Percentiles rank a stretch among this genome's conserved stretches.
These are phyloP conservation scores for Mrakia hoshinonis DNA, from an alignment of 768 basidiomycete genomes.

Conservation along the genomic window DNA sequence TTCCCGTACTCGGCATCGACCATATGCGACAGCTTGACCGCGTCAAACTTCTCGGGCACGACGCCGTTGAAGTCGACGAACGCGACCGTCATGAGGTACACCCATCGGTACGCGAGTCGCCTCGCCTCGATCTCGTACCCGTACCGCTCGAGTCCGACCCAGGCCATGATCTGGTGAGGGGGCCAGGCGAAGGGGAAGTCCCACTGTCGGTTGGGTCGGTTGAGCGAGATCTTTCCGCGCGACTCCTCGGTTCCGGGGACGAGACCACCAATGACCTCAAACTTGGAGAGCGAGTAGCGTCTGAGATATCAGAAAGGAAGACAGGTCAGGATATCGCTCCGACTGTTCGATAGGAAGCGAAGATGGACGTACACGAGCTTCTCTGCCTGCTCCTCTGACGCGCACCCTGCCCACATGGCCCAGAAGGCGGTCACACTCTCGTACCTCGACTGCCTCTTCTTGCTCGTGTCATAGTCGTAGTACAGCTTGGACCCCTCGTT, in stretches of 20 bases:
- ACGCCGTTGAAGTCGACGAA: slow-evolving; percentile 67
- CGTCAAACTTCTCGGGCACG: slow-evolving; percentile 98
- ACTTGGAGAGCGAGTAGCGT: slow-evolving; percentile 79
- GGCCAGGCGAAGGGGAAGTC: slow-evolving; percentile 49
- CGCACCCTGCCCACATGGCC: slow-evolving; percentile 95
- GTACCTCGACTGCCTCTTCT: slow-evolving; percentile 83
- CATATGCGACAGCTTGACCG: slow-evolving; percentile 86
- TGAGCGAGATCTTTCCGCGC: slow-evolving; percentile 86
- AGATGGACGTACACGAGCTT: slow-evolving; percentile 67
- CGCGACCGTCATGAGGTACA: slow-evolving; percentile 65
- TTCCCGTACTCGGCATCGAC: slow-evolving; percentile 91
- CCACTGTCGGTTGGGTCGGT: slow-evolving; percentile 97
- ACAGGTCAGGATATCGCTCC: not conserved
- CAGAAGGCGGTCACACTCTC: slow-evolving; percentile 96
- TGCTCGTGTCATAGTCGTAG: slow-evolving; percentile 90
- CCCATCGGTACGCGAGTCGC: slow-evolving; percentile 84
- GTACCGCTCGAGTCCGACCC: slow-evolving; percentile 94
- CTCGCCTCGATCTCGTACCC: slow-evolving; percentile 90
- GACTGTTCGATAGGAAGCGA: not conserved
- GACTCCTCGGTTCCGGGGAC: slow-evolving; percentile 96
- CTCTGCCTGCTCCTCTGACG: slow-evolving; percentile 90
- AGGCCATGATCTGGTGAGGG: slow-evolving; percentile 97
- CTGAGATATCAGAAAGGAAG: slow-evolving; percentile 42
- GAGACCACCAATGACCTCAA: slow-evolving; percentile 89
- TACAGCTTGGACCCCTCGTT: slow-evolving; percentile 89